A percentile compares a stretch with the other conserved stretches of the same genome.
These are phyloP conservation scores for Alternaria sp. DNA, from an alignment of 2,329 filamentous ascomycete species.

Conservation along the genomic window DNA sequence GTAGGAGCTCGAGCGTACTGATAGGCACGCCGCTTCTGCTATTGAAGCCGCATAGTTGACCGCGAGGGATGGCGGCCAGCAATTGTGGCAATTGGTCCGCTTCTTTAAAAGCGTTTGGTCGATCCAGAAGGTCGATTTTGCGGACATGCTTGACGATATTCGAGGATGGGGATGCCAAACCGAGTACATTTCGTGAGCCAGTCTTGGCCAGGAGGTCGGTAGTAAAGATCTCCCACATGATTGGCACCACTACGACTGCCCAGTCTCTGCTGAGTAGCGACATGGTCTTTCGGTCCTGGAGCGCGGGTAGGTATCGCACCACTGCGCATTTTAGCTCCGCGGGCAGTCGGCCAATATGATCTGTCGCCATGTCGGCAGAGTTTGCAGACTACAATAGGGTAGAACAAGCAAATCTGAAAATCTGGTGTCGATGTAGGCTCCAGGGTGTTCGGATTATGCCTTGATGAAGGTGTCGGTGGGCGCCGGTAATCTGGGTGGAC, in stretches of 20 bases:
- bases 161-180: not conserved
- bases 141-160: not conserved
- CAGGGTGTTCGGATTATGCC: not conserved
- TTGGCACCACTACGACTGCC: not conserved
- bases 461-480: not conserved
- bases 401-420: accelerated
- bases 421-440: not conserved
- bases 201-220: not conserved
- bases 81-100: not conserved
- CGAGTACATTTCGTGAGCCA: not conserved
- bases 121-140: not conserved
- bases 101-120: not conserved
- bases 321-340: not conserved
- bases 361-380: not conserved
- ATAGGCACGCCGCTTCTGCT: not conserved
- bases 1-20: not conserved
- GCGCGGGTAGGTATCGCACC: not conserved
- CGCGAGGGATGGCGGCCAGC: not conserved
- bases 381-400: not conserved
- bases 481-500: not conserved
- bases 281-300: too few relatives aligned
- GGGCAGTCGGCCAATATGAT: not conserved
- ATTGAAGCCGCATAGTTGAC: not conserved
- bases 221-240: not conserved
- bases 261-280: too few relatives aligned